Conservation (phyloP, 768 basidiomycete species). For the Russula virescens region DNA sequence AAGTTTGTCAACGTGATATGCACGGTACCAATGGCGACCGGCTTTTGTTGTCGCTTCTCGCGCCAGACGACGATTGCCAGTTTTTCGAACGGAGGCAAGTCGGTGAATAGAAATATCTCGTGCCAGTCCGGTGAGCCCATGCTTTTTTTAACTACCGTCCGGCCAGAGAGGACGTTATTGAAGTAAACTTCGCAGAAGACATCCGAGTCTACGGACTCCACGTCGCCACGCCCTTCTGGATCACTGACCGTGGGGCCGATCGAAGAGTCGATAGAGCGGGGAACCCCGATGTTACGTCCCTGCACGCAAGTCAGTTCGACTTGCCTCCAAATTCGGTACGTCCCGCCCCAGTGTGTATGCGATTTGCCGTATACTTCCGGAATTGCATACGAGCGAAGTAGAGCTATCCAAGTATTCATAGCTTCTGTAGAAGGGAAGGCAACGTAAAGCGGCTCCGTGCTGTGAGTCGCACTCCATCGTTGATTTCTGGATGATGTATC, state of each 20-base stretch:
- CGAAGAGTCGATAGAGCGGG: conserved; percentile 35
- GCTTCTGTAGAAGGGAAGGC: conserved; percentile 60
- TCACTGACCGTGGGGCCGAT: conserved; percentile 20
- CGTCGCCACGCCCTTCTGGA: conserved; percentile 23
- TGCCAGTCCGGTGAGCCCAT: conserved; percentile 74
- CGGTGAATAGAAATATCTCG: conserved; percentile 66
- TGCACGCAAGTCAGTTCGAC: conserved; percentile 68
- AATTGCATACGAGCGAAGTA: conserved; percentile 73
- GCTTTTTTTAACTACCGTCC: conserved; percentile 68
- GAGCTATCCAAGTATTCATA: conserved; percentile 70
- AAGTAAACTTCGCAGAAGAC: conserved; percentile 75
- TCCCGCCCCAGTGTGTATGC: conserved; percentile 52
- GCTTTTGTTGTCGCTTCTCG: conserved; percentile 59
- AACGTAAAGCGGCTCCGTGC: conserved; percentile 65
- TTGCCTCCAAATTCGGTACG: conserved; percentile 85
- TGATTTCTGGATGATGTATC: conserved; percentile 42
- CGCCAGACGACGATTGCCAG: conserved; percentile 64
- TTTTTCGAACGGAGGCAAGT: conserved; percentile 72
- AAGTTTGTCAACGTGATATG: conserved; percentile 65
- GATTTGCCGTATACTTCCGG: conserved; percentile 72
- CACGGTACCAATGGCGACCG: conserved; percentile 52
- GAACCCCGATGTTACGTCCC: conserved; percentile 64
- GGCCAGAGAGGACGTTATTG: conserved; percentile 60
- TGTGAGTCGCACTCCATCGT: conserved; percentile 47
- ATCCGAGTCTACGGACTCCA: conserved; percentile 57